Evolutionary conservation across 2,329 filamentous ascomycete genomes (phyloP).

Genomic region (Neonectria coccinea): DNA sequence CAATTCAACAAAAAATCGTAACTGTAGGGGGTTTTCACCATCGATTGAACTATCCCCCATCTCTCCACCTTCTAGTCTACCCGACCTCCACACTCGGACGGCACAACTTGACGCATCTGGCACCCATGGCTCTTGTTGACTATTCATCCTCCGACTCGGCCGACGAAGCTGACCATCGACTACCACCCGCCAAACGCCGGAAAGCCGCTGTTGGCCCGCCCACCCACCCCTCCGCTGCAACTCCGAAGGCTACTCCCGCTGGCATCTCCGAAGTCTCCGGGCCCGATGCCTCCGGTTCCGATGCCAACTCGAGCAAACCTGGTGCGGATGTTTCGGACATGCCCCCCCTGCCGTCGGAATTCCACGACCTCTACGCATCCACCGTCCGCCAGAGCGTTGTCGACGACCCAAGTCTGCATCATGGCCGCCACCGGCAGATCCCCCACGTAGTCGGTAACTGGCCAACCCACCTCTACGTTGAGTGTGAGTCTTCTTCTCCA

Average conservation of each 20-base stretch:
- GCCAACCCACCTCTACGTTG: conserved; percentile 92
- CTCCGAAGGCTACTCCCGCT: neutral
- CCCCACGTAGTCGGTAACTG: conserved; percentile 92
- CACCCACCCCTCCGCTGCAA: conserved; percentile 34
- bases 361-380: conserved; percentile 91
- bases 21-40: neutral
- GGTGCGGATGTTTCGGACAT: conserved; percentile 52
- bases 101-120: neutral
- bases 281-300: conserved; percentile 13
- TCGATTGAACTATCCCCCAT: neutral
- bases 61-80: neutral
- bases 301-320: conserved; percentile 16
- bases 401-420: conserved; percentile 88
- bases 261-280: neutral
- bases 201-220: conserved; percentile 44
- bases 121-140: conserved; percentile 71
- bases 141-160: conserved; percentile 59
- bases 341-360: conserved; percentile 81
- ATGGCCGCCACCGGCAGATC: conserved; percentile 82
- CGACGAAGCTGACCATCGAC: conserved; percentile 38
- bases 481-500: conserved; percentile 73
- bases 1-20: neutral
- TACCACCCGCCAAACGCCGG: conserved; percentile 52
- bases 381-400: conserved; percentile 79
- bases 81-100: neutral